Evolutionary conservation across 164 flowering plant genomes (phyloP).

Genomic region (Sedum album): DNA sequence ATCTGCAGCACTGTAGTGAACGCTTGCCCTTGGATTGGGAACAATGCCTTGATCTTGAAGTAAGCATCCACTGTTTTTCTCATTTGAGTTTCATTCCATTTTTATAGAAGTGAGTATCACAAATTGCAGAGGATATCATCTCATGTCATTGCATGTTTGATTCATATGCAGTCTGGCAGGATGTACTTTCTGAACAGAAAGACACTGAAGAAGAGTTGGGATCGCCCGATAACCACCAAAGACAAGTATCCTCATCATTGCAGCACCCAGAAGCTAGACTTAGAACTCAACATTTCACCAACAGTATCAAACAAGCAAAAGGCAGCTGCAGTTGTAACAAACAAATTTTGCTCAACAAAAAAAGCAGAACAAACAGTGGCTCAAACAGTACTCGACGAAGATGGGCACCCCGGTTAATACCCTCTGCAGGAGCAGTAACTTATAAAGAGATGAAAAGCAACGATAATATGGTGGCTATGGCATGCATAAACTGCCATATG

Average conservation of each 20-base stretch:
- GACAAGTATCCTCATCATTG: slow-evolving; percentile 6
- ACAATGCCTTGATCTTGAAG: slow-evolving; percentile 63
- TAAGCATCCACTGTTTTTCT: slow-evolving; percentile 15
- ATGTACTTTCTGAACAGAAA: slow-evolving; percentile 55
- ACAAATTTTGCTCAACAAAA: not conserved
- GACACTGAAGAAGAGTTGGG: slow-evolving; percentile 48
- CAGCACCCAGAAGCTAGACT: slow-evolving; percentile 34
- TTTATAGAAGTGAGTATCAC: not conserved
- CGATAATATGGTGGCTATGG: slow-evolving; percentile 51
- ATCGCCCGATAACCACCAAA: slow-evolving; percentile 20
- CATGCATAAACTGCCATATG: slow-evolving; percentile 63
- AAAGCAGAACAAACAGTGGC: slow-evolving; percentile 5
- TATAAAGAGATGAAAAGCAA: not conserved
- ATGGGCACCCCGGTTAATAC: not conserved
- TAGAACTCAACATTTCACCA: slow-evolving; percentile 49
- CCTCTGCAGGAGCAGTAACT: not conserved
- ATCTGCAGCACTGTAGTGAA: slow-evolving; percentile 40
- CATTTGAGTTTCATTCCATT: not conserved
- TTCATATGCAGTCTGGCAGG: slow-evolving; percentile 44
- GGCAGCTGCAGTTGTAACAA: not conserved
- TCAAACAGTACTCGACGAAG: not conserved
- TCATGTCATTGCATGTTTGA: slow-evolving; percentile 4
- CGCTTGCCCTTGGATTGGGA: slow-evolving; percentile 58
- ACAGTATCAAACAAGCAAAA: not conserved
- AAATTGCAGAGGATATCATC: not conserved